Evolutionary conservation across 2,329 filamentous ascomycete species (phyloP).

Genomic region (Fusarium albidum): DNA sequence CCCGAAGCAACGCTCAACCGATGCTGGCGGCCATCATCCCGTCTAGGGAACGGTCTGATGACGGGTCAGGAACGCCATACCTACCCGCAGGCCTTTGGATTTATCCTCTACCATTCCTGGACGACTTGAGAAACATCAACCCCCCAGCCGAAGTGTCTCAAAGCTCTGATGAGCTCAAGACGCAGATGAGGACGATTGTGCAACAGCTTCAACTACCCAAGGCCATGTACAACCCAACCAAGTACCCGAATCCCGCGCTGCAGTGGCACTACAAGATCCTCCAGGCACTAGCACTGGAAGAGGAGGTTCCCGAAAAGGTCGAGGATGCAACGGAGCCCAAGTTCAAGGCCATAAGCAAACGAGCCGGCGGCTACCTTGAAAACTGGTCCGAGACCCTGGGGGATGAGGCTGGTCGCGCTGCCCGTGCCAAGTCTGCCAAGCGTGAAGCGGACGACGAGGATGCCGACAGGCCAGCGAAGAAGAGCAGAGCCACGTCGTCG

Average conservation of each 20-base stretch:
- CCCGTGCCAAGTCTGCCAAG: constrained; percentile 56
- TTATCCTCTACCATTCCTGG: constrained; percentile 85
- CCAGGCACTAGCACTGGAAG: constrained; percentile 89
- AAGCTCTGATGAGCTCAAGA: constrained; percentile 76
- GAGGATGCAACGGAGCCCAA: constrained; percentile 85
- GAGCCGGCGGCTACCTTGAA: constrained; percentile 79
- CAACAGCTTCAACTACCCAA: constrained; percentile 90
- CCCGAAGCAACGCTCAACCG: constrained; percentile 81
- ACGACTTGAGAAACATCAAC: constrained; percentile 83
- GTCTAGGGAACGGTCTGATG: constrained; percentile 71
- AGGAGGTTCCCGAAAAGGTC: constrained; percentile 80
- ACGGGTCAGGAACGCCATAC: constrained; percentile 70
- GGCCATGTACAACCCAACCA: constrained; percentile 81
- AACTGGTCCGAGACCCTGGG: constrained; percentile 79
- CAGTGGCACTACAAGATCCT: constrained; percentile 98
- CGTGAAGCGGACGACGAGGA: constrained; percentile 59
- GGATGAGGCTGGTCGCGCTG: constrained; percentile 54
- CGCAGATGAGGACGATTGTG: constrained; percentile 82
- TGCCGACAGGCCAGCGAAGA: constrained; percentile 56
- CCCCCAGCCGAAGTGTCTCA: constrained; percentile 61
- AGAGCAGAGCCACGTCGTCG: constrained; percentile 46
- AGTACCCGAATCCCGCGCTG: constrained; percentile 89
- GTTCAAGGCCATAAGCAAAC: constrained; percentile 88
- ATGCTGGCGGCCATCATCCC: constrained; percentile 83
- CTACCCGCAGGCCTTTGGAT: constrained; percentile 90